Conservation (phyloP, 2,329 filamentous ascomycete species). For the Boeremia lycopersici region DNA sequence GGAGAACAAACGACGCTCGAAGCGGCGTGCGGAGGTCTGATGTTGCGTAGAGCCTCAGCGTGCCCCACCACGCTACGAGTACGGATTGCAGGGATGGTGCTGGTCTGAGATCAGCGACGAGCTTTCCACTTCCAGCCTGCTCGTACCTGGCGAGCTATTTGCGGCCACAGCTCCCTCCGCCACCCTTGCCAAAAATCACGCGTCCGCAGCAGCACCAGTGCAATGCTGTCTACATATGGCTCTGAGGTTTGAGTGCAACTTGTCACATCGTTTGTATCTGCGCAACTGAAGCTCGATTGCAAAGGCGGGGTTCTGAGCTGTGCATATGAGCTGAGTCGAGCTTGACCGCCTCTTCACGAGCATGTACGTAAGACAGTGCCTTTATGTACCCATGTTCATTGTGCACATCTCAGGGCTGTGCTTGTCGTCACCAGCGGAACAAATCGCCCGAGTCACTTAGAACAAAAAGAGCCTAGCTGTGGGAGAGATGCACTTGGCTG, state of each 20-base stretch:
- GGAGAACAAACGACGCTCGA: not conserved
- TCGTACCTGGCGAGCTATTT: conserved; percentile 15
- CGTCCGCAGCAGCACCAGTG: not conserved
- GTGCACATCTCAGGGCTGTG: not conserved
- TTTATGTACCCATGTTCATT: conserved; percentile 1
- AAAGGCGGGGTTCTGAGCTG: conserved; percentile 1
- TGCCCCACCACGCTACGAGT: conserved; percentile 4
- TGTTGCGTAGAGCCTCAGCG: conserved; percentile 13
- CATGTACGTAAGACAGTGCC: conserved; percentile 11
- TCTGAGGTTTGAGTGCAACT: not conserved
- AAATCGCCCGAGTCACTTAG: not conserved
- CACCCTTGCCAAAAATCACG: too few species aligned
- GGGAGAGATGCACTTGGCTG: conserved; percentile 29
- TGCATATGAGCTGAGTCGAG: not conserved
- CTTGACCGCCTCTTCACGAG: conserved; percentile 16
- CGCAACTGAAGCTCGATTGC: not conserved
- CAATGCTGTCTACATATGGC: not conserved
- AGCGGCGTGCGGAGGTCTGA: conserved; percentile 9
- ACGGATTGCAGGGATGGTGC: conserved; percentile 1
- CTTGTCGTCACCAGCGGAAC: not conserved
- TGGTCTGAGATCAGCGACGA: conserved; percentile 11
- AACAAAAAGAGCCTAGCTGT: not conserved
- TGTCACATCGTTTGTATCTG: not conserved
- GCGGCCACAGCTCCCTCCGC: not conserved
- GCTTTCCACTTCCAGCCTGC: conserved; percentile 10